A percentile compares a stretch with the other conserved stretches of the same genome.
Evolutionary conservation across 2,329 filamentous ascomycete species (phyloP).

Genomic region (Achaetomium macrosporum): DNA sequence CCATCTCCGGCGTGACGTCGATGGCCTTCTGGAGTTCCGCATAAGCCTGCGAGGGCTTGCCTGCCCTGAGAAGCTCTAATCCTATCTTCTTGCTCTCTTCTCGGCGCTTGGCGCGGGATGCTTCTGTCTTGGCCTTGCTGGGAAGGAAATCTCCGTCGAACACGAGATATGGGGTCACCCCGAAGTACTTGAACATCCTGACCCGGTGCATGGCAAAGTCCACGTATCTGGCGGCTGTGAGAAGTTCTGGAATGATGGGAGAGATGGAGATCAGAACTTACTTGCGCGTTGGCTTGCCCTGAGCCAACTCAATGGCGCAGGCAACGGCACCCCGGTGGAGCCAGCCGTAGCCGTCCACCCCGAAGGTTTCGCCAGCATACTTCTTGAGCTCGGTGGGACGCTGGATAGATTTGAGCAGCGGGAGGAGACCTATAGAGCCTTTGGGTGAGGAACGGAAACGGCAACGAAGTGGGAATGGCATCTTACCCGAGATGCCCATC

Average conservation of each 20-base stretch:
- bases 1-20: constrained; percentile 95
- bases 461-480: background rate
- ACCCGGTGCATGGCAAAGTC: constrained; percentile 87
- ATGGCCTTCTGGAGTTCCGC: constrained; percentile 90
- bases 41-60: constrained; percentile 73
- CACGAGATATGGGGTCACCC: constrained; percentile 87
- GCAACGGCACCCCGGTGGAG: constrained; percentile 87
- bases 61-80: constrained; percentile 72
- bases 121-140: constrained; percentile 85
- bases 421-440: constrained; percentile 55
- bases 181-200: constrained; percentile 89
- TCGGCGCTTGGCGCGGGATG: constrained; percentile 65
- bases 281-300: constrained; percentile 83
- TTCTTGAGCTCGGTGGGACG: constrained; percentile 81
- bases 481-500: constrained; percentile 27
- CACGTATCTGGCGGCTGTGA: constrained; percentile 61
- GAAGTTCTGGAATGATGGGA: constrained; percentile 2
- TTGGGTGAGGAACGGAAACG: background rate
- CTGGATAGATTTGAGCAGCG: constrained; percentile 93
- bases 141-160: constrained; percentile 95
- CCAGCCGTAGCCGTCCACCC: constrained; percentile 98
- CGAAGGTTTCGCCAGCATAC: constrained; percentile 80
- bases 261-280: constrained; percentile 40
- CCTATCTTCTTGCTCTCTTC: constrained; percentile 72
- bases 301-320: constrained; percentile 84